A percentile compares a stretch with the other conserved stretches of the same genome.
Evolutionary conservation across 257 asterid species (phyloP).

Genomic region (Solanum neorickii): DNA sequence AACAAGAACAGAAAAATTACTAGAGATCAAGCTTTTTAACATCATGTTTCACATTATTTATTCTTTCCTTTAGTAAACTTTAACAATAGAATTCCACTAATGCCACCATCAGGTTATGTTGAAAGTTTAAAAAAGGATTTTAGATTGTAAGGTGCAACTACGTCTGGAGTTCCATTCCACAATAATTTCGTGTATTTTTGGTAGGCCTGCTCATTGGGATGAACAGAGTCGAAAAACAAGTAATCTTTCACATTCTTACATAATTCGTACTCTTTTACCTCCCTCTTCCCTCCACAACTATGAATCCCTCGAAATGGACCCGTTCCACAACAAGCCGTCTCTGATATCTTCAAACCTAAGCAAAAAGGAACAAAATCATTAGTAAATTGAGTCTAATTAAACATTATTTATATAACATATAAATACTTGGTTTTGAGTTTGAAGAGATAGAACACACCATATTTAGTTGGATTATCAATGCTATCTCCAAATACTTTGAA

Average conservation of each 20-base stretch:
- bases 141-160: constrained; percentile 11
- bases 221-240: constrained; percentile 39
- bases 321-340: constrained; percentile 40
- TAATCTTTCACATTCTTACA: constrained; percentile 28
- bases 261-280: constrained; percentile 17
- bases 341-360: constrained; percentile 35
- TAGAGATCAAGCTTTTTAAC: not conserved
- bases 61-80: too few relatives aligned
- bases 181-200: constrained; percentile 19
- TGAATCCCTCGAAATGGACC: constrained; percentile 31
- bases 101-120: not conserved
- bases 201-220: constrained; percentile 28
- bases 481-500: too few relatives aligned
- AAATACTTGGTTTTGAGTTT: too few relatives aligned
- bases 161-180: constrained; percentile 18
- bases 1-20: not conserved
- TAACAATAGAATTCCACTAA: not conserved
- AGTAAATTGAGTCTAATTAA: too few relatives aligned
- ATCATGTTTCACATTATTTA: not conserved
- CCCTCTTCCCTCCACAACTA: constrained; percentile 48
- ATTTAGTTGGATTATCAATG: too few relatives aligned
- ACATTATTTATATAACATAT: too few relatives aligned
- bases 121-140: constrained; percentile 14
- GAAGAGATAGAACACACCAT: too few relatives aligned
- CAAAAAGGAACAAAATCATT: not conserved